Evolutionary conservation across 208 protist species (phyloP).

Genomic region (Borovskyia barvae): DNA sequence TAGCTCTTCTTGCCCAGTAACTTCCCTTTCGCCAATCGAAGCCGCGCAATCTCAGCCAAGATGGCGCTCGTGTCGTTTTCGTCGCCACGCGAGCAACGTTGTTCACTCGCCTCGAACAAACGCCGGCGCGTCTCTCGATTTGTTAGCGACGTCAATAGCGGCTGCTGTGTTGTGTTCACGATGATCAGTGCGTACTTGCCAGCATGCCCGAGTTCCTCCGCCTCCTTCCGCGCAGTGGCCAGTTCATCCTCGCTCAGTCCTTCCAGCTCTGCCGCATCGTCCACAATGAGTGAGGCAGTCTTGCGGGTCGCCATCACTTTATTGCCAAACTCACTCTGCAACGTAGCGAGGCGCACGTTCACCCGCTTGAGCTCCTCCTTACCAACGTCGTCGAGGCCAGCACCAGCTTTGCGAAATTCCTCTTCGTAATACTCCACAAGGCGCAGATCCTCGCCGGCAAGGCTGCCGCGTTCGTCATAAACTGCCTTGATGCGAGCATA

Average conservation of each 20-base stretch:
- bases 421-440: conserved; percentile 40
- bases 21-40: conserved; percentile 45
- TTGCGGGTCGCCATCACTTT: conserved; percentile 34
- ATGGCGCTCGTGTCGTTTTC: conserved; percentile 26
- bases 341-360: conserved; percentile 40
- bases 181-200: conserved; percentile 48
- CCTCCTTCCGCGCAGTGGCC: conserved; percentile 23
- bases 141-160: conserved; percentile 30
- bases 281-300: conserved; percentile 30
- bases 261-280: conserved; percentile 35
- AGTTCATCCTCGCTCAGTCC: conserved; percentile 40
- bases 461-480: conserved; percentile 25
- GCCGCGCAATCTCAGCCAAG: conserved; percentile 26
- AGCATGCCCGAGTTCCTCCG: conserved; percentile 26
- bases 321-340: conserved; percentile 33
- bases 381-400: conserved; percentile 19
- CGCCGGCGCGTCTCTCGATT: conserved; percentile 39
- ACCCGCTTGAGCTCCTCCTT: conserved; percentile 44
- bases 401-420: conserved; percentile 40
- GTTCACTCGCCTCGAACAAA: conserved; percentile 36
- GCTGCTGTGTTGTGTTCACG: conserved; percentile 60
- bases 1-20: conserved; percentile 50
- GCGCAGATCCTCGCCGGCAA: conserved; percentile 37
- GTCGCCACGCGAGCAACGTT: conserved; percentile 8
- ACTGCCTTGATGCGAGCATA: conserved; percentile 49